Evolutionary conservation across 2,329 filamentous ascomycete genomes (phyloP).

Genomic region (Colletotrichum sojae): DNA sequence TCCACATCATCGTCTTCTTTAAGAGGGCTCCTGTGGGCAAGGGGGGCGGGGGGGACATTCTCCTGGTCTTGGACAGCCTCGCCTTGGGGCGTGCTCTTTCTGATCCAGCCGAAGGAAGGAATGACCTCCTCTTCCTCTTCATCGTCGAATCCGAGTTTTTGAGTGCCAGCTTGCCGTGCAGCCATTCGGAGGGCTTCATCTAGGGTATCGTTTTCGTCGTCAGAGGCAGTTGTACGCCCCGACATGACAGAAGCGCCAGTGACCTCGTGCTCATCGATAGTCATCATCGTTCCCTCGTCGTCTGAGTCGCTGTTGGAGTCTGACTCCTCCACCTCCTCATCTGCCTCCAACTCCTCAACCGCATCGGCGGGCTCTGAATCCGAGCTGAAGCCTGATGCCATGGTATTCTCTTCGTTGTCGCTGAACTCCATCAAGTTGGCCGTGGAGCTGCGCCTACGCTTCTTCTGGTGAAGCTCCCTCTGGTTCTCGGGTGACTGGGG

Average conservation of each 20-base stretch:
- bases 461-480: constrained; percentile 70
- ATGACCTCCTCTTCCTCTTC: constrained; percentile 75
- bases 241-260: constrained; percentile 78
- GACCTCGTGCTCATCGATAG: constrained; percentile 83
- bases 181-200: constrained; percentile 86
- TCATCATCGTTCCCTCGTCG: constrained; percentile 86
- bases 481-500: constrained; percentile 76
- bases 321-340: constrained; percentile 59
- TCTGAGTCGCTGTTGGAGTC: constrained; percentile 72
- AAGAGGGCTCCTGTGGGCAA: not conserved
- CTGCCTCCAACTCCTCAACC: constrained; percentile 69
- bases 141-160: constrained; percentile 69
- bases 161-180: constrained; percentile 80
- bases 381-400: constrained; percentile 85
- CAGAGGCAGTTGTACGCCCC: constrained; percentile 66
- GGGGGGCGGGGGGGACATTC: constrained; percentile 51
- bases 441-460: constrained; percentile 74
- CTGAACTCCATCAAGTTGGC: constrained; percentile 76
- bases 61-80: constrained; percentile 60
- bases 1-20: constrained; percentile 55
- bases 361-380: constrained; percentile 71
- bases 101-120: constrained; percentile 82
- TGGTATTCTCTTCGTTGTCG: constrained; percentile 74
- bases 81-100: constrained; percentile 60
- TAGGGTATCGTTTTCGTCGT: constrained; percentile 75